phyloP scores from a whole-genome alignment of 306 rosid species.

The Dryas octopetala region DNA sequence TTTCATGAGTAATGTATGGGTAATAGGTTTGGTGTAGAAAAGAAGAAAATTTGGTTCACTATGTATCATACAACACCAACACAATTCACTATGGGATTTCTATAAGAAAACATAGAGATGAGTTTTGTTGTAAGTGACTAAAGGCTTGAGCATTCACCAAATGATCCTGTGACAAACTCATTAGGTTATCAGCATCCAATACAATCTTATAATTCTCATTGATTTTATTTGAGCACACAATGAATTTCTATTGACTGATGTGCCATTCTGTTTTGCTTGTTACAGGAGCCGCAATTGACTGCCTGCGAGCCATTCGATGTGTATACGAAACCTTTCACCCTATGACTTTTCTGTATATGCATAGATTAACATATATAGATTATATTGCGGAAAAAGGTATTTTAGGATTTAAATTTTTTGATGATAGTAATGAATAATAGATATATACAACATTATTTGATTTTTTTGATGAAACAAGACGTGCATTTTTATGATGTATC shows the following conservation, averaged over 20 bases:
- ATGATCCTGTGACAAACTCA: neutral
- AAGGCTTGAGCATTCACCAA: neutral
- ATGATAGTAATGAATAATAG: constrained; percentile 1
- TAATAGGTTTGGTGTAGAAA: too few relatives aligned
- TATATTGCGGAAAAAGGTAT: neutral
- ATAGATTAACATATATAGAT: neutral
- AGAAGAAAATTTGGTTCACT: too few relatives aligned
- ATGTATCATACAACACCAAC: too few relatives aligned
- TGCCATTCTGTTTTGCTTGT: constrained; percentile 24
- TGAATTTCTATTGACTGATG: neutral
- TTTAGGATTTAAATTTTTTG: neutral
- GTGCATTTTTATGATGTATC: neutral
- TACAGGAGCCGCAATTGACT: constrained; percentile 94
- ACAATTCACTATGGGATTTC: too few relatives aligned
- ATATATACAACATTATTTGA: neutral
- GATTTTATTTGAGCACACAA: neutral
- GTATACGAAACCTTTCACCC: constrained; percentile 65
- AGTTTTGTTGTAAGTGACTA: neutral
- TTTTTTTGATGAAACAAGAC: neutral
- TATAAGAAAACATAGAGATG: neutral
- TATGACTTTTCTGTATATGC: constrained; percentile 37
- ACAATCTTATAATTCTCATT: neutral
- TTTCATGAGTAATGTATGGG: too few relatives aligned
- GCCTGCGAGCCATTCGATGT: constrained; percentile 77
- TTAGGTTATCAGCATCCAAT: neutral